Conservation (phyloP, 257 asterid genomes). For the Lycium barbarum region DNA sequence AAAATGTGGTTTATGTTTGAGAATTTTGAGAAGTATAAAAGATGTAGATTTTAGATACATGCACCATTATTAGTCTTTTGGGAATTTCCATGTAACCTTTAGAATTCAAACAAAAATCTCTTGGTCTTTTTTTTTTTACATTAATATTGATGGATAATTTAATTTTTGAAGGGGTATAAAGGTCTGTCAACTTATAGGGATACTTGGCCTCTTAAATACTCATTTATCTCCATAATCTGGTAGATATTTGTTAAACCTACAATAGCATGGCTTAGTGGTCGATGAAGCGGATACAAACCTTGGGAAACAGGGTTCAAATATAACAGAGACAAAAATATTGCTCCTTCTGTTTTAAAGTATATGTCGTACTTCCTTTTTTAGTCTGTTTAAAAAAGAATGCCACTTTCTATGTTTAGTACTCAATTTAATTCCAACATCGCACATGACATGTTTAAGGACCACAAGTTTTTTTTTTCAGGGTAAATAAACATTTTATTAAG, state of each 20-base stretch:
- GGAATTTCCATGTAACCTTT: background rate
- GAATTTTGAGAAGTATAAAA: background rate
- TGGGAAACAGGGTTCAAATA: background rate
- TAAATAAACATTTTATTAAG: too few relatives aligned
- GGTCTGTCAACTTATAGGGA: background rate
- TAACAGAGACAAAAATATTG: background rate
- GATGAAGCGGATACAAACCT: too few relatives aligned
- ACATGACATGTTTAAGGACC: too few relatives aligned
- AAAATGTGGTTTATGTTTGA: background rate
- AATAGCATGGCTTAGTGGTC: background rate
- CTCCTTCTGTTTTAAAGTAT: background rate
- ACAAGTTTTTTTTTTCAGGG: too few relatives aligned
- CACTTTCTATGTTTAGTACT: background rate
- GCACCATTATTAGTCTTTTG: background rate
- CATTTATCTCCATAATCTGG: background rate
- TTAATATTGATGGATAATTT: background rate
- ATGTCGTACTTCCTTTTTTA: background rate
- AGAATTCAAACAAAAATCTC: background rate
- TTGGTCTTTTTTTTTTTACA: background rate
- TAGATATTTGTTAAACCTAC: background rate
- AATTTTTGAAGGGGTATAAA: background rate
- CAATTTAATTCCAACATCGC: background rate
- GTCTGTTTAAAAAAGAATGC: background rate
- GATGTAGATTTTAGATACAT: background rate
- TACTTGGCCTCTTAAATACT: background rate